A percentile compares a stretch with the other conserved stretches of the same genome.
These are phyloP conservation scores for Castanospermum australe DNA, from an alignment of 306 rosid species.

Conservation along the genomic window DNA sequence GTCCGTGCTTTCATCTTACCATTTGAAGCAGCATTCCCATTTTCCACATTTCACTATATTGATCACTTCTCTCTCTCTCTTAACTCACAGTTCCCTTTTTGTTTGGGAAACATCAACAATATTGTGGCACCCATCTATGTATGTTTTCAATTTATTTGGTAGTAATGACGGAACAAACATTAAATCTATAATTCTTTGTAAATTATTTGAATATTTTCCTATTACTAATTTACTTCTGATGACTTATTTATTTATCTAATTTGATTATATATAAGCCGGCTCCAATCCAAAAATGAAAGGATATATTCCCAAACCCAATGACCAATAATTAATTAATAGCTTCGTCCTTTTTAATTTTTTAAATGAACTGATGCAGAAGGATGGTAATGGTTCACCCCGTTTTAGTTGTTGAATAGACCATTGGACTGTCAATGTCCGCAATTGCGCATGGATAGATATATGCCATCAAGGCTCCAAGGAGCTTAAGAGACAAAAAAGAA, in stretches of 20 bases:
- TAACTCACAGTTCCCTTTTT: neutral
- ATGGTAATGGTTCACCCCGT: slow-evolving; percentile 3
- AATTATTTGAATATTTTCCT: no score
- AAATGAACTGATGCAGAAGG: neutral
- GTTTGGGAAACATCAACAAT: neutral
- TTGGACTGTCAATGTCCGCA: slow-evolving; percentile 32
- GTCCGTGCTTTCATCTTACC: neutral
- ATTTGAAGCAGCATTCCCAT: neutral
- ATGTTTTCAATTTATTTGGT: no score
- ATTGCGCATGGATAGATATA: neutral
- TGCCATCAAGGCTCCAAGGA: neutral
- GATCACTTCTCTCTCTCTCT: neutral
- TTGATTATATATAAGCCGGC: neutral
- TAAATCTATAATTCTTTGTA: no score
- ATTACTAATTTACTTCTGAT: no score
- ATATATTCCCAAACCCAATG: no score
- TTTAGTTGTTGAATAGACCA: slow-evolving; percentile 1
- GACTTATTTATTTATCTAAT: no score
- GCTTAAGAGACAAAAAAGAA: neutral
- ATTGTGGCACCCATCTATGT: neutral
- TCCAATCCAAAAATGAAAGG: no score
- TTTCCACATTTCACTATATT: neutral
- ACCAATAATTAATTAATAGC: no score
- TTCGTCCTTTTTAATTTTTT: neutral
- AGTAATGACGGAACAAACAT: no score